Evolutionary conservation across 1,139 yeast species (phyloP), one percentile per base, ranked within the genome.

Genomic region (Meyerozyma athensensis): DNA sequence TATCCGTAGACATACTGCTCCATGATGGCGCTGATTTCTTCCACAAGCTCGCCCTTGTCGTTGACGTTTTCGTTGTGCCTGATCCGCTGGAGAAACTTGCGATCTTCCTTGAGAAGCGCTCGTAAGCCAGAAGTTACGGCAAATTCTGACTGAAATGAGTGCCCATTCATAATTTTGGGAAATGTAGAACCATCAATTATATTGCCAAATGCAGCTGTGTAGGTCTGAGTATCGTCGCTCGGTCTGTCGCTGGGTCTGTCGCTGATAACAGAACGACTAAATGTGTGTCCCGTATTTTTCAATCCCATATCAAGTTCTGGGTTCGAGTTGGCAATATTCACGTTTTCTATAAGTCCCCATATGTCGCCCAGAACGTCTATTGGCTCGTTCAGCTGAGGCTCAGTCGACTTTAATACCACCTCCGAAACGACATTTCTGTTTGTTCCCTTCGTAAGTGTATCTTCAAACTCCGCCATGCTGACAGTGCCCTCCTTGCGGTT

Each of bases 21-120:
- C 0, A 78, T 68, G 32, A 79, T 40, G 4, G 58, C 54, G 17
- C 71, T 74, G 13, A 84, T 53, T 26, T 72, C 72, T 39, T 86
- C 84, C 19, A 79, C 61, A 41, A 83, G 50, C 40, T 83, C 90
- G 26, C 75, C 81, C 42, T 84, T 71, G 36, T 82, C 90, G n/a
- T 74, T 70, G n/a, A 60, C 43, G 3, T 42, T 46, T 58, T 65
- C 42, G 22, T 41, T 38, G 13, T 39, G 47, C 26, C 59, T 65
- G 24, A 63, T 59, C 34, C 66, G 64, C 0, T 68, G 54, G 1
- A 81, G 72, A 24, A 68, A 53, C 9, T 66, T 61, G 7, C 65
- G 62, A 73, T 79, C 79, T 2, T 62, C 60, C 42, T 66, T 64
- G 37, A 83, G 61, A 9, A 67, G 61, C 8, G 60, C 52, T 35